Conservation (phyloP, 345 rosid genomes). For the Excoecaria cochinchinensis region DNA sequence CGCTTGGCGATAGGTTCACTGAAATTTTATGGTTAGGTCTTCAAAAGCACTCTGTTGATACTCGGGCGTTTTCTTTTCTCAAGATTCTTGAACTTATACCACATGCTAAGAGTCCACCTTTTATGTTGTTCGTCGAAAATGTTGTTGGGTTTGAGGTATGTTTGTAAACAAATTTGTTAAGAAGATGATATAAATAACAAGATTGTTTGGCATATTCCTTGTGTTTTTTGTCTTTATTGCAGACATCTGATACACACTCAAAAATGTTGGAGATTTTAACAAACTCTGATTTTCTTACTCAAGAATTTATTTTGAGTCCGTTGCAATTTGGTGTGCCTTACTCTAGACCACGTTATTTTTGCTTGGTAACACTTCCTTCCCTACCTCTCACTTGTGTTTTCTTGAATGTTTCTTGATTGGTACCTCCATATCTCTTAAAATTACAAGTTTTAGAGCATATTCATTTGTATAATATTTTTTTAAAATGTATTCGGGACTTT, state of each 20-base stretch:
- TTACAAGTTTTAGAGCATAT: background rate
- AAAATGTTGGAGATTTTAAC: conserved; percentile 66
- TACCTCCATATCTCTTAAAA: background rate
- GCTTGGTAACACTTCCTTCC: conserved; percentile 51
- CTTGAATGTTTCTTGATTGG: background rate
- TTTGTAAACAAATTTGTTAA: conserved; percentile 12
- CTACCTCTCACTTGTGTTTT: conserved; percentile 2
- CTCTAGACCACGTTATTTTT: conserved; percentile 95
- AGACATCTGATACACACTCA: conserved; percentile 79
- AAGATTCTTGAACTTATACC: conserved; percentile 88
- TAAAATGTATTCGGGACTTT: background rate
- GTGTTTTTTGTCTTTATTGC: conserved; percentile 27
- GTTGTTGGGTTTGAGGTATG: conserved; percentile 90
- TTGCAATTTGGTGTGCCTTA: conserved; percentile 92
- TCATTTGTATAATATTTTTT: background rate
- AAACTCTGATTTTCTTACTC: conserved; percentile 49
- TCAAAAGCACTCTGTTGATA: conserved; percentile 89
- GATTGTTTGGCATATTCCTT: background rate
- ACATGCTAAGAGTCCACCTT: conserved; percentile 54
- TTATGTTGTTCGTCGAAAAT: conserved; percentile 71
- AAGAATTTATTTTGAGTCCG: conserved; percentile 92
- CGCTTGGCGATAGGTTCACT: conserved; percentile 18
- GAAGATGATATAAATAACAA: background rate
- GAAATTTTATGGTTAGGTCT: conserved; percentile 53
- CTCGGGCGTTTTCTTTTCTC: conserved; percentile 86